Conservation (phyloP, 2,329 filamentous ascomycete genomes). For the Colletotrichum tropicale region DNA sequence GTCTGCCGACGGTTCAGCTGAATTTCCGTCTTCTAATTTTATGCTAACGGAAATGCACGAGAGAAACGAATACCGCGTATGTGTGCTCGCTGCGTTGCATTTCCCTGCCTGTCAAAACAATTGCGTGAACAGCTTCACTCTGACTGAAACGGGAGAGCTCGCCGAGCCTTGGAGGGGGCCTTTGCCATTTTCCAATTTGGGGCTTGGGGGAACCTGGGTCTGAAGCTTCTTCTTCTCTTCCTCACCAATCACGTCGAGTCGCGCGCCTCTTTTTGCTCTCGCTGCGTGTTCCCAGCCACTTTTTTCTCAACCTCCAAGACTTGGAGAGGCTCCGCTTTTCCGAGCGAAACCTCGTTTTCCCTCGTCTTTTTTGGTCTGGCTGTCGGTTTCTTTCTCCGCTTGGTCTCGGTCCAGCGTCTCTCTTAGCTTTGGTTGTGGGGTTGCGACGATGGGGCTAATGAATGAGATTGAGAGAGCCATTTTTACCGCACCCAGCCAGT, state of each 20-base stretch:
- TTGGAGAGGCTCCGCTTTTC: background rate
- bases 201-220: background rate
- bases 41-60: background rate
- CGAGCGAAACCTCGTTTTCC: background rate
- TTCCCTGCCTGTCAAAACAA: background rate
- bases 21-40: background rate
- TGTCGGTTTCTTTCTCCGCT: background rate
- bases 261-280: background rate
- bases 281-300: background rate
- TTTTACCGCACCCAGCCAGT: background rate
- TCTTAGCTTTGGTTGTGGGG: background rate
- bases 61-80: background rate
- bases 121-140: background rate
- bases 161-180: background rate
- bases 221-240: background rate
- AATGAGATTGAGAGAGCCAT: background rate
- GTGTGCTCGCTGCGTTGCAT: background rate
- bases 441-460: background rate
- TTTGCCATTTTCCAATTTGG: background rate
- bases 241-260: background rate
- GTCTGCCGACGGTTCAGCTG: no score
- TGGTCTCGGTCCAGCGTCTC: background rate
- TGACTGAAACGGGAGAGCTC: slow-evolving; percentile 9
- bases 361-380: background rate
- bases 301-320: background rate